Percentiles rank a stretch among this genome's conserved stretches.
phyloP scores from a whole-genome alignment of 2,329 filamentous ascomycete genomes.

The Cordyceps farinosa region DNA sequence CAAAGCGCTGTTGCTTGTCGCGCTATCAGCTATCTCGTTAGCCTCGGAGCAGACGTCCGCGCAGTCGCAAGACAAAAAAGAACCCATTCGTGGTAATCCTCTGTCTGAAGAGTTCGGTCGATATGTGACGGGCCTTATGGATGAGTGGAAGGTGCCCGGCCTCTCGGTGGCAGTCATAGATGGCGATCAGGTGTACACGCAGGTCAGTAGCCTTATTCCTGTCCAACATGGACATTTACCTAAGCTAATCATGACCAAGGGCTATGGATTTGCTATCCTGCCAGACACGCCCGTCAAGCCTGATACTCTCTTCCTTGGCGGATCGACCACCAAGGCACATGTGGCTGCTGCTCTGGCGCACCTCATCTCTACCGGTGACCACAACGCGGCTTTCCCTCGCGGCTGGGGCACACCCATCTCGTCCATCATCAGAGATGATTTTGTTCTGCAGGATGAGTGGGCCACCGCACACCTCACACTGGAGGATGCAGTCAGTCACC shows the following conservation, averaged over 20 bases:
- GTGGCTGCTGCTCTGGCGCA: not conserved
- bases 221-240: not conserved
- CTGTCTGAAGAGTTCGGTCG: conserved; percentile 21
- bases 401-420: conserved; percentile 47
- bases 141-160: conserved; percentile 29
- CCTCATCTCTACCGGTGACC: not conserved
- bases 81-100: conserved; percentile 11
- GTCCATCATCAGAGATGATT: conserved; percentile 47
- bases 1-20: not conserved
- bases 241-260: not conserved
- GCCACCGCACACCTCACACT: conserved; percentile 48
- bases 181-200: conserved; percentile 24
- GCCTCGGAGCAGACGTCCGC: not conserved
- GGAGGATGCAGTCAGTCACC: conserved; percentile 52
- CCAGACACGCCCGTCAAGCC: not conserved
- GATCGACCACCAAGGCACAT: conserved; percentile 5
- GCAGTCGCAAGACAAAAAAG: not conserved
- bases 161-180: conserved; percentile 29
- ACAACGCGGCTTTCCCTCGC: not conserved
- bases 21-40: not conserved
- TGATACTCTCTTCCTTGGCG: conserved; percentile 1
- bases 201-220: conserved; percentile 20
- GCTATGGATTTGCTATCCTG: not conserved
- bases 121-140: conserved; percentile 20
- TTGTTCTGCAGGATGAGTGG: conserved; percentile 44